A percentile compares a stretch with the other conserved stretches of the same genome.
These are phyloP conservation scores for Metschnikowia aberdeeniae DNA, from an alignment of 805 yeast species.

Conservation along the genomic window DNA sequence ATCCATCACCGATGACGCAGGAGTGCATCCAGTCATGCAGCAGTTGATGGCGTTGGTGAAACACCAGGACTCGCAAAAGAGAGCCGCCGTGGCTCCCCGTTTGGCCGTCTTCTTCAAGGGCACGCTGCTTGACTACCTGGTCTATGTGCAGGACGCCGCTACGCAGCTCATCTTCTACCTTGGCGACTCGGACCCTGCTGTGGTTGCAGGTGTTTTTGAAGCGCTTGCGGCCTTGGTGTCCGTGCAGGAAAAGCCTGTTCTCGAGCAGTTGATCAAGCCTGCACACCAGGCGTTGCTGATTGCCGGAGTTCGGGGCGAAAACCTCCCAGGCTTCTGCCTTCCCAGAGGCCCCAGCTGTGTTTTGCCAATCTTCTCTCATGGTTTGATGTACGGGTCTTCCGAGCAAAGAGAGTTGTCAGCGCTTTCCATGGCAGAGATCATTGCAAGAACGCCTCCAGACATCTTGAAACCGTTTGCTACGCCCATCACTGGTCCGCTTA, in stretches of 20 bases:
- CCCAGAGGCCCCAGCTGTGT: conserved; percentile 85
- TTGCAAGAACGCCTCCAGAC: conserved; percentile 79
- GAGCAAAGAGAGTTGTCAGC: conserved; percentile 86
- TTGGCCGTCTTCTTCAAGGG: conserved; percentile 67
- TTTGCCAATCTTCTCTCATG: conserved; percentile 89
- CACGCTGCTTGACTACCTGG: conserved; percentile 63
- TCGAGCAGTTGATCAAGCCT: conserved; percentile 78
- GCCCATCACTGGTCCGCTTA: conserved; percentile 92
- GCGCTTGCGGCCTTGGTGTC: conserved; percentile 65
- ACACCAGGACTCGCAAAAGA: conserved; percentile 63
- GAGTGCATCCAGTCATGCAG: conserved; percentile 79
- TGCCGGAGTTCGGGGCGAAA: conserved; percentile 60
- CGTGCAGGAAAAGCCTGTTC: conserved; percentile 66
- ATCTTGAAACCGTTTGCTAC: conserved; percentile 86
- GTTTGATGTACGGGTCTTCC: conserved; percentile 87
- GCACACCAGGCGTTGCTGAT: conserved; percentile 66
- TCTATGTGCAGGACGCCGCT: conserved; percentile 73
- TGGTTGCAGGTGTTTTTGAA: conserved; percentile 62
- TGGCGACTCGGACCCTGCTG: conserved; percentile 61
- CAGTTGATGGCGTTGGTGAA: conserved; percentile 73
- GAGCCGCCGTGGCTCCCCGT: conserved; percentile 60
- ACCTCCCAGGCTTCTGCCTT: conserved; percentile 67
- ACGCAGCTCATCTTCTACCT: conserved; percentile 64
- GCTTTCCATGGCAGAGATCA: conserved; percentile 80
- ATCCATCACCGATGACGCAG: conserved; percentile 72